Conservation (phyloP, 169 alveolate genomes). For the Miamiensis avidus region DNA sequence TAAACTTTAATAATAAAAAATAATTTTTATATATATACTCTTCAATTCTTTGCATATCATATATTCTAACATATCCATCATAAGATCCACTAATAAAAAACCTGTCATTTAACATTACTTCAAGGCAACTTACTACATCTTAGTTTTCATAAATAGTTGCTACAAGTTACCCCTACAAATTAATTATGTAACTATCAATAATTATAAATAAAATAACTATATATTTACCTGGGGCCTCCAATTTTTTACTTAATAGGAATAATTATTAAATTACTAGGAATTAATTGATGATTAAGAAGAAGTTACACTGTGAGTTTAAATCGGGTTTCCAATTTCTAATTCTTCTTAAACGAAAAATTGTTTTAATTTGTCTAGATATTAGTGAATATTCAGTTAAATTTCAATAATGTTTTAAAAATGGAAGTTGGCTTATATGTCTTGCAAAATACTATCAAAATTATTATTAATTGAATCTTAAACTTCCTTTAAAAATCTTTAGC, state of each 20-base stretch:
- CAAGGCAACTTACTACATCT: conserved; percentile 6
- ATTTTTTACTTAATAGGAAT: neutral
- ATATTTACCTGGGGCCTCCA: neutral
- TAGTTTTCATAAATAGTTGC: conserved; percentile 16
- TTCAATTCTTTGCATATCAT: conserved; percentile 3
- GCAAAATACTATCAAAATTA: too few relatives aligned
- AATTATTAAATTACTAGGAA: too few relatives aligned
- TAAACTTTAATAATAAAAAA: neutral
- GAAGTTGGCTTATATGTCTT: neutral
- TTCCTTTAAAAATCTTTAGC: neutral
- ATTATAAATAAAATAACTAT: neutral
- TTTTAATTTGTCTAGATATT: neutral
- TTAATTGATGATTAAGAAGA: too few relatives aligned
- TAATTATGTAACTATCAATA: neutral
- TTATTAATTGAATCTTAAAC: too few relatives aligned
- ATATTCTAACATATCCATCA: conserved; percentile 21
- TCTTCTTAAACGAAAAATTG: conserved; percentile 22
- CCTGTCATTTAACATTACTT: neutral
- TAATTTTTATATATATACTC: neutral
- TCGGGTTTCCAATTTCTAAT: conserved; percentile 23
- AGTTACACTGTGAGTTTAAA: neutral
- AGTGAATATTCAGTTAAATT: too few relatives aligned
- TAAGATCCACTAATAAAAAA: conserved; percentile 14
- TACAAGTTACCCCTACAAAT: neutral
- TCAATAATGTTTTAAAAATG: neutral